Base-by-base conservation (phyloP, 1,139 yeast species). In the Geotrichum restrictum region DNA sequence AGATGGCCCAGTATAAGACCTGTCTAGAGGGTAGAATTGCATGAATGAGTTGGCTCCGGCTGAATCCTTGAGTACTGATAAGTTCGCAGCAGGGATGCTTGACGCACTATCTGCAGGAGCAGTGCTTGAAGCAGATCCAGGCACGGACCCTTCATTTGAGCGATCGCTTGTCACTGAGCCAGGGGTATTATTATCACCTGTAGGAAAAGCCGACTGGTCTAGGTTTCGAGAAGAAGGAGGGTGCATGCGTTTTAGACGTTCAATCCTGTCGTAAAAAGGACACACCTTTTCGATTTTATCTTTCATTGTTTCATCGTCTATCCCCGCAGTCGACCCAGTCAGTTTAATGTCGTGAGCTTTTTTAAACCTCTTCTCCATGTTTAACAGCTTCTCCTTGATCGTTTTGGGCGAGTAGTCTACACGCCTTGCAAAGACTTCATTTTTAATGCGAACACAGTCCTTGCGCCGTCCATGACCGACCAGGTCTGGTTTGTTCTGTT, bases 381-480 rank as follows among this genome's bases (percentile, higher is more conserved):
- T 51, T 3, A 51, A 41, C 33, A 51, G 46, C 31, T 51, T 51
- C 44, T 51, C 54, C 33, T 51, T 51, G 32, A 51, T 51, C 11
- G 54, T 51, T 29, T 51, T 51, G 29, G 43, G 21, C 14, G 54
- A 43, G 37, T 47, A 51, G 33, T 51, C 54, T 1, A 47, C 43
- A 7, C 54, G 43, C 29, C 27, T 16, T 14, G 44, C 34, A 24
- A 51, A 51, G 19, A 51, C 54, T 33, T 51, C 54, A 10, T 47
- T 33, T 39, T 51, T 51, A n/a, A 51, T 51, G 24, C 54, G 46
- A n/a, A 40, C 51, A 27, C 54, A 51, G 41, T 51, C 54, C 31
- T 51, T 48, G 37, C 54, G 54, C 11, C 54, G 43, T 29, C 54
- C 54, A 19, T 51, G 54, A 22, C 54, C 54, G 8, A 51, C 48